phyloP scores from a whole-genome alignment of 495 filamentous ascomycete species.

The Tuber borchii region DNA sequence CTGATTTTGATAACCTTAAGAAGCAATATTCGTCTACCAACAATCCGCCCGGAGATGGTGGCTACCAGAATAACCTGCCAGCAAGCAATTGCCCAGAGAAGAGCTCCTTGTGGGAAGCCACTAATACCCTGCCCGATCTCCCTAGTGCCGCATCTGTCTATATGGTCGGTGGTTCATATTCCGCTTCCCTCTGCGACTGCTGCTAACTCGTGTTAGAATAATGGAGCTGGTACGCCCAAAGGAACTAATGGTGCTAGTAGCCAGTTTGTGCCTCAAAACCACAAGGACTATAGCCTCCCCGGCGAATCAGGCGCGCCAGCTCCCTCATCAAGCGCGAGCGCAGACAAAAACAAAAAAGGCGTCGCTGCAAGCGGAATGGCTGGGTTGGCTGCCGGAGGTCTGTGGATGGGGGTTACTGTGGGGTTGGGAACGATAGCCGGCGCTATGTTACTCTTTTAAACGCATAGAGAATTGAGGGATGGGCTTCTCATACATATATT shows the following conservation, averaged over 20 bases:
- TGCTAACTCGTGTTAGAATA: conserved; percentile 4
- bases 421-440: conserved; percentile 25
- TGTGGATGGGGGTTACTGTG: conserved; percentile 26
- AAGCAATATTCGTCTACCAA: conserved; percentile 56
- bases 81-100: conserved; percentile 62
- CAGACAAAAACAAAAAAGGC: not conserved
- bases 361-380: conserved; percentile 18
- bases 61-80: conserved; percentile 62
- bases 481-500: not conserved
- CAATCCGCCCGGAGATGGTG: conserved; percentile 66
- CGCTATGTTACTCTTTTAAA: conserved; percentile 29
- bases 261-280: conserved; percentile 18
- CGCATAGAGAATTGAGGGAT: not conserved
- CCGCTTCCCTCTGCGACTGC: not conserved
- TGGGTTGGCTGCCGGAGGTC: conserved; percentile 20
- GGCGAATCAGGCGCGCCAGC: not conserved
- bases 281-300: conserved; percentile 7
- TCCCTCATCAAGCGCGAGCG: conserved; percentile 4
- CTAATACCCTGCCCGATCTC: conserved; percentile 65
- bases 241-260: conserved; percentile 23
- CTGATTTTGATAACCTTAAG: conserved; percentile 65
- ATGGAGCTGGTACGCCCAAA: conserved; percentile 24
- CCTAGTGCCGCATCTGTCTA: conserved; percentile 53
- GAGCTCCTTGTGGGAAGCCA: conserved; percentile 68
- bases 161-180: conserved; percentile 17